Evolutionary conservation across 805 yeast genomes (phyloP), one percentile per base, ranked within the genome.

Genomic region (Geotrichum ghanense): DNA sequence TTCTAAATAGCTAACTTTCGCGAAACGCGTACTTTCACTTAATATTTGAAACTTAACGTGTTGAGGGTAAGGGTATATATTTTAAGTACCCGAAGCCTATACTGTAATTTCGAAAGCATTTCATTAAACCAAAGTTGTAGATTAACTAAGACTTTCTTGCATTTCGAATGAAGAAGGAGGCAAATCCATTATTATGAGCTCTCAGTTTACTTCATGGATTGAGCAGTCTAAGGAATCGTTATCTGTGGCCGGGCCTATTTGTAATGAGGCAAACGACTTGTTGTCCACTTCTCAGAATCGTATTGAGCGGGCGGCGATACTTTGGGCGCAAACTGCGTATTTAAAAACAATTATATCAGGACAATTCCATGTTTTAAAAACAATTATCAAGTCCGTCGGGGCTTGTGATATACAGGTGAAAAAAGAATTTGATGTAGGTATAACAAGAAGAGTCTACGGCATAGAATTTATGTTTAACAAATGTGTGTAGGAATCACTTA

Each of bases 151-250:
- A 12, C 34, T 26, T 26, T 26, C n/a, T 26, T 12, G 34, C 34
- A 26, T 12, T n/a, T 12, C 12, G 34, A 26, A 12, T 26, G 34
- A 12, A n/a, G 12, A 12, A 26, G 34, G 34, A 12, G 12, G 34
- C n/a, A 26, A 26, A 12, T 26, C 34, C 48, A n/a, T 12, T 4
- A 9, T 39, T 27, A 23, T 39, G 42, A n/a, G n/a, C 23, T 10
- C 23, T 5, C 42, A 22, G 42, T 35, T 51, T 19, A 17, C 53
- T 17, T 51, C 51, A 20, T 72, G 76, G 74, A 62, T 67, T 5
- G 51, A 55, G 12, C 76, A 72, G 54, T 78, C 83, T 0, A 69
- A 72, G 41, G 62, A 58, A 47, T 70, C 73, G 20, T 65, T 78
- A 27, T 59, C 68, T 1, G 65, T 67, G 12, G 82, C 81, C 0